Evolutionary conservation across 176 grass and related monocot genomes (phyloP), one percentile per base, ranked within the genome.

Genomic region (Oryza glumipatula): DNA sequence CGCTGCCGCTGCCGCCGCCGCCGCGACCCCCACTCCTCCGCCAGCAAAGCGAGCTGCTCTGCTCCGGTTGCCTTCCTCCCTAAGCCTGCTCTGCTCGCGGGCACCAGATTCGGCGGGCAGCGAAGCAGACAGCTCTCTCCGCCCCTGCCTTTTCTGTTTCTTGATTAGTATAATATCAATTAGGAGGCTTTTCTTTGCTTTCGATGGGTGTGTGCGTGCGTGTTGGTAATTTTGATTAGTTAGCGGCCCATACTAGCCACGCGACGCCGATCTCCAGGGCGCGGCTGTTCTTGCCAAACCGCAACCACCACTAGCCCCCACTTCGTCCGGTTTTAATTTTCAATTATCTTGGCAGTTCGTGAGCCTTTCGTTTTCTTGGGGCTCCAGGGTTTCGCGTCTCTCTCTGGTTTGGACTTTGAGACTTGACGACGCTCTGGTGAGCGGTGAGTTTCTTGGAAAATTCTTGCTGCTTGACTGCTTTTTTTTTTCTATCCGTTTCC

Each of bases 1-100:
- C 26, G 70, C 76, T 45, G 56, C 77, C 14, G 58, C 78, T 60
- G 85, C 69, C 68, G 74, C 69, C 69, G 68, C 69, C 58, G 82
- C 30, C 30, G 30, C 30, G 30, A 32, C 30, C 30, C 2, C 30
- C 30, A 32, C 30, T 32, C 2, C 2, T 32, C 30, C 71, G 70
- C 82, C 78, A 43, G 52, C 47, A 68, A 76, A 68, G 70, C 44
- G 13, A 36, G 19, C 71, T 22, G 66, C 51, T 70, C 51, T 85
- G 76, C 64, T 66, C 76, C 49, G 51, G 51, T 72, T 35, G 65
- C 76, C 11, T 73, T 58, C 82, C 41, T 44, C 19, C 30, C 30
- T 32, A 32, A 32, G 30, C 41, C 52, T 33, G 49, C 22, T 14
- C 64, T n/a, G 49, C 49, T 52, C 51, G 51, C 33, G 4, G 4